Evolutionary conservation across 192 early-diverging fungal genomes (phyloP).

Genomic region (Powellomyces hirtus): DNA sequence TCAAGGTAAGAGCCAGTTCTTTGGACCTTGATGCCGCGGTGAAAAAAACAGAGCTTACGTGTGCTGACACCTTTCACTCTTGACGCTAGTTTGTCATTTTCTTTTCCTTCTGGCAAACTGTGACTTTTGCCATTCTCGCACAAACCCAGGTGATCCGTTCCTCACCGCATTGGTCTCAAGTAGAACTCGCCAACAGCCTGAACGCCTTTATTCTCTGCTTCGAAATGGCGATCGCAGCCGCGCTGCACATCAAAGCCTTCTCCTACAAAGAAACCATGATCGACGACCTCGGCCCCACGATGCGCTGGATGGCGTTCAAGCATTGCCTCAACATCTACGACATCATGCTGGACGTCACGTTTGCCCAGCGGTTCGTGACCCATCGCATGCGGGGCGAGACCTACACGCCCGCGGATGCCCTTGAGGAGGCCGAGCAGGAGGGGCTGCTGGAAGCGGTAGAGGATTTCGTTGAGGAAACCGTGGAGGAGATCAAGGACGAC

Average conservation of each 20-base stretch:
- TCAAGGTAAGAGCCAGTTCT: conserved; percentile 5
- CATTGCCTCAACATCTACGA: not conserved
- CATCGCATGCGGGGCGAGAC: conserved; percentile 13
- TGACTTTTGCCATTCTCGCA: conserved; percentile 53
- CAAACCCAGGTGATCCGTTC: conserved; percentile 41
- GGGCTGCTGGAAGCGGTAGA: conserved; percentile 6
- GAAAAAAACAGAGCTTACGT: not conserved
- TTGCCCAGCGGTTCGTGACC: conserved; percentile 14
- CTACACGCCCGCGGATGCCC: conserved; percentile 12
- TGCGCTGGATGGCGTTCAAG: conserved; percentile 4
- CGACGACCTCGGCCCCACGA: conserved; percentile 2
- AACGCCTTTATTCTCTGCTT: conserved; percentile 29
- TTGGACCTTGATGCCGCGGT: too few species aligned
- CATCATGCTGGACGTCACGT: conserved; percentile 2
- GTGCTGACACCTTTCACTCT: not conserved
- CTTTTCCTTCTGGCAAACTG: conserved; percentile 57
- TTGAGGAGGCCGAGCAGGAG: conserved; percentile 11
- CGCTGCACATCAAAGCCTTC: conserved; percentile 54
- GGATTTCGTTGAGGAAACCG: conserved; percentile 10
- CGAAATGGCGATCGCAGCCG: conserved; percentile 58
- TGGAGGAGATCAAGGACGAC: conserved; percentile 6
- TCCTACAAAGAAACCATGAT: conserved; percentile 1
- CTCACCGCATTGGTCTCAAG: conserved; percentile 53
- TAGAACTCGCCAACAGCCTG: conserved; percentile 50
- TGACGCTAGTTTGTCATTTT: conserved; percentile 47